phyloP scores from a whole-genome alignment of 768 basidiomycete genomes.

The Tephrocybe rancida region DNA sequence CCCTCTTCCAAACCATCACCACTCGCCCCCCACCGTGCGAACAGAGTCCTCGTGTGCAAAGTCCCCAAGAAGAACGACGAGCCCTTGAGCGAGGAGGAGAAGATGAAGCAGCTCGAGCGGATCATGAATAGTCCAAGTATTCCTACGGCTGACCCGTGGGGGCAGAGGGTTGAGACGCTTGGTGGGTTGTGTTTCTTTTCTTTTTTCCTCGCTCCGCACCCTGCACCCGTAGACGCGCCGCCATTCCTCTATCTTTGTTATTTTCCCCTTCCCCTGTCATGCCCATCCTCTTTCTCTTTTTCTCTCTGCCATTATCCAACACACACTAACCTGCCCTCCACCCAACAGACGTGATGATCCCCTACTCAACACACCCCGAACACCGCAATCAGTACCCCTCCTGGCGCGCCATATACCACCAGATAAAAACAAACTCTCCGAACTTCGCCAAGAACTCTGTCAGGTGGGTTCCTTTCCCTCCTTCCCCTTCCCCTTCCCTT shows the following conservation, averaged over 20 bases:
- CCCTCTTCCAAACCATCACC: background rate
- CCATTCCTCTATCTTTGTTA: background rate
- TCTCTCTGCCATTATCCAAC: background rate
- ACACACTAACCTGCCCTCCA: too few species aligned
- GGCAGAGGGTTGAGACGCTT: slow-evolving; percentile 39
- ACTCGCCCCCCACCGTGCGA: background rate
- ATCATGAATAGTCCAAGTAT: slow-evolving; percentile 31
- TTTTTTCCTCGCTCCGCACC: background rate
- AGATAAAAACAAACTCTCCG: slow-evolving; percentile 29
- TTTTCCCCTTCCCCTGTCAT: too few species aligned
- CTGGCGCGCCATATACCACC: slow-evolving; percentile 24
- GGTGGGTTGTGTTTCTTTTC: slow-evolving; percentile 28
- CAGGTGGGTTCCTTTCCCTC: slow-evolving; percentile 25
- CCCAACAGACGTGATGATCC: slow-evolving; percentile 43
- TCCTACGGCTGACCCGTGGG: slow-evolving; percentile 45
- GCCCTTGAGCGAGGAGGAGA: slow-evolving; percentile 30
- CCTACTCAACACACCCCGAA: slow-evolving; percentile 23
- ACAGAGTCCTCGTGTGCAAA: slow-evolving; percentile 9
- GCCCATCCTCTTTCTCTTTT: background rate
- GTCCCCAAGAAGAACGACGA: slow-evolving; percentile 18
- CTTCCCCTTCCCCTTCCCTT: too few species aligned
- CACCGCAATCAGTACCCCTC: slow-evolving; percentile 21
- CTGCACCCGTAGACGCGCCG: background rate
- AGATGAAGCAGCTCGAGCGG: slow-evolving; percentile 37
- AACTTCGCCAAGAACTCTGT: slow-evolving; percentile 34